A percentile compares a stretch with the other conserved stretches of the same genome.
These are phyloP conservation scores for Barnettozyma wickerhamii DNA, from an alignment of 805 yeast genomes.

Conservation along the genomic window DNA sequence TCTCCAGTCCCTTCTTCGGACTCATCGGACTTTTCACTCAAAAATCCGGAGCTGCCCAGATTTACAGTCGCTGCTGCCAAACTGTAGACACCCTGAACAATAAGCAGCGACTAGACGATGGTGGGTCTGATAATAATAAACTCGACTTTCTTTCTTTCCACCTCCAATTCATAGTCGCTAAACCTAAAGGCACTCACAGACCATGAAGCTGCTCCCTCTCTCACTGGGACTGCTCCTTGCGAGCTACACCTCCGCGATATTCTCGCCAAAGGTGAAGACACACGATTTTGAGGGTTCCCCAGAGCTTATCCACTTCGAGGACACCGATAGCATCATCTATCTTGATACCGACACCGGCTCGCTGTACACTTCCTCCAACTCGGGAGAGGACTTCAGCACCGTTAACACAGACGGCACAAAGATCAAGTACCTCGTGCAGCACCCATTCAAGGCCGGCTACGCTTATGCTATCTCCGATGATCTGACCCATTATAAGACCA, in stretches of 20 bases:
- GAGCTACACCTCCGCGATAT: conserved; percentile 16
- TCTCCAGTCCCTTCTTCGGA: too few species aligned
- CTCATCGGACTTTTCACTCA: too few species aligned
- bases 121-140: too few species aligned
- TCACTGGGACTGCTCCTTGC: conserved; percentile 11
- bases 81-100: too few species aligned
- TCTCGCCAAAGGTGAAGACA: conserved; percentile 24
- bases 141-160: too few species aligned
- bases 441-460: conserved; percentile 32
- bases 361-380: conserved; percentile 43
- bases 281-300: conserved; percentile 21
- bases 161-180: too few species aligned
- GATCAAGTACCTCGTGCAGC: conserved; percentile 29
- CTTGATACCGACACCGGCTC: conserved; percentile 25
- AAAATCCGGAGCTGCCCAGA: too few species aligned
- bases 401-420: conserved; percentile 36
- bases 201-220: conserved; percentile 7
- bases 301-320: conserved; percentile 30
- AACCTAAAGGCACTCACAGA: too few species aligned
- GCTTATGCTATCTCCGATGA: conserved; percentile 36
- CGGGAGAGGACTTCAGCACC: conserved; percentile 38
- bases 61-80: too few species aligned
- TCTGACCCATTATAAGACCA: conserved; percentile 34
- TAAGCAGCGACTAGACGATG: too few species aligned
- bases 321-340: conserved; percentile 21